Conservation (phyloP, 441 rosid species). For the Gossypium davidsonii region DNA sequence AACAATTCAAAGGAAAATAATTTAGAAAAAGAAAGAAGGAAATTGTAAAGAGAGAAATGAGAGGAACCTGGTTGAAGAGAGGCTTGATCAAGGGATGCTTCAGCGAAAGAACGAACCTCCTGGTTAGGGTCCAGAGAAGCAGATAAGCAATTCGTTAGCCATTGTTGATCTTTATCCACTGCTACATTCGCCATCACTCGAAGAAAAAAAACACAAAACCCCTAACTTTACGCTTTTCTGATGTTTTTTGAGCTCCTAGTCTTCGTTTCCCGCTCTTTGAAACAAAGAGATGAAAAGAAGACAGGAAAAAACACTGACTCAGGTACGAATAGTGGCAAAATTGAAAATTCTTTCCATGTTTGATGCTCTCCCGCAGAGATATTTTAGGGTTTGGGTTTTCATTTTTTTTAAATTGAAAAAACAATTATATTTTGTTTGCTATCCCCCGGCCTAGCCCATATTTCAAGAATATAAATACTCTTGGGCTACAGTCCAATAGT, state of each 20-base stretch:
- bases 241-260: background rate
- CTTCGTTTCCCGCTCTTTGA: slow-evolving; percentile 21
- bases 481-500: background rate
- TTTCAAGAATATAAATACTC: background rate
- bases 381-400: slow-evolving; percentile 19
- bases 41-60: background rate
- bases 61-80: slow-evolving; percentile 79
- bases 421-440: background rate
- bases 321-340: slow-evolving; percentile 17
- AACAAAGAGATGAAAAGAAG: background rate
- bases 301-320: background rate
- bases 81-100: slow-evolving; percentile 81
- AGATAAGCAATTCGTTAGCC: slow-evolving; percentile 81
- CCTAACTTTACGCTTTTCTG: background rate
- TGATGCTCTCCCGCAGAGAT: background rate
- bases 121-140: slow-evolving; percentile 85
- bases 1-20: background rate
- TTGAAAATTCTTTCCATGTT: slow-evolving; percentile 9
- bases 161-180: slow-evolving; percentile 81
- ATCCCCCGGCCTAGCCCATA: background rate
- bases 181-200: slow-evolving; percentile 26
- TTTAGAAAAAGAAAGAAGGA: background rate
- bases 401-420: background rate
- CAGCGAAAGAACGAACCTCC: slow-evolving; percentile 80
- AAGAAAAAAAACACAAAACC: background rate